phyloP scores from a whole-genome alignment of 192 early-diverging fungal genomes.

The Podila epigama region DNA sequence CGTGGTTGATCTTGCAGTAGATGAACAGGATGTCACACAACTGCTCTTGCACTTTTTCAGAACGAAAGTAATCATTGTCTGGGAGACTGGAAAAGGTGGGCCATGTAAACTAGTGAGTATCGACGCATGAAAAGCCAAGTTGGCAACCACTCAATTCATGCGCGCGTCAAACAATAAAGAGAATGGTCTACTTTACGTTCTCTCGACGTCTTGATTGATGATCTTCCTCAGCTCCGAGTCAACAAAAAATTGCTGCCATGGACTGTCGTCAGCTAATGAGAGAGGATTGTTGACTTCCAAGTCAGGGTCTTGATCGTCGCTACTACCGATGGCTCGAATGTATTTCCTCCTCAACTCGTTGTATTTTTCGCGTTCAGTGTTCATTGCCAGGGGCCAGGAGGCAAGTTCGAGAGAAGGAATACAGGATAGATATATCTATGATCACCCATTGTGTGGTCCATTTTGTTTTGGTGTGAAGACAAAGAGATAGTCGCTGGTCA shows the following conservation, averaged over 20 bases:
- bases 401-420: slow-evolving; percentile 58
- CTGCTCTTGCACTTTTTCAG: slow-evolving; percentile 65
- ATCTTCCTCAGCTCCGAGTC: slow-evolving; percentile 85
- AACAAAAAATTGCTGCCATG: slow-evolving; percentile 92
- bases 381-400: slow-evolving; percentile 65
- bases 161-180: background rate
- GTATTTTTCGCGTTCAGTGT: slow-evolving; percentile 74
- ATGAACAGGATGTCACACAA: slow-evolving; percentile 89
- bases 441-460: no score
- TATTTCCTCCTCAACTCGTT: slow-evolving; percentile 69
- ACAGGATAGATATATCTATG: slow-evolving; percentile 60
- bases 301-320: slow-evolving; percentile 61
- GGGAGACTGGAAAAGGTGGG: slow-evolving; percentile 71
- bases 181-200: slow-evolving; percentile 71
- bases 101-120: background rate
- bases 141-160: background rate
- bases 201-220: slow-evolving; percentile 90
- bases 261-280: slow-evolving; percentile 87
- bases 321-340: slow-evolving; percentile 59
- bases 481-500: no score
- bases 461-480: no score
- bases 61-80: slow-evolving; percentile 83
- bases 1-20: slow-evolving; percentile 87
- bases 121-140: background rate
- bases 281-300: slow-evolving; percentile 85